Evolutionary conservation across 306 rosid genomes (phyloP).

Genomic region (Heteromeles arbutifolia): DNA sequence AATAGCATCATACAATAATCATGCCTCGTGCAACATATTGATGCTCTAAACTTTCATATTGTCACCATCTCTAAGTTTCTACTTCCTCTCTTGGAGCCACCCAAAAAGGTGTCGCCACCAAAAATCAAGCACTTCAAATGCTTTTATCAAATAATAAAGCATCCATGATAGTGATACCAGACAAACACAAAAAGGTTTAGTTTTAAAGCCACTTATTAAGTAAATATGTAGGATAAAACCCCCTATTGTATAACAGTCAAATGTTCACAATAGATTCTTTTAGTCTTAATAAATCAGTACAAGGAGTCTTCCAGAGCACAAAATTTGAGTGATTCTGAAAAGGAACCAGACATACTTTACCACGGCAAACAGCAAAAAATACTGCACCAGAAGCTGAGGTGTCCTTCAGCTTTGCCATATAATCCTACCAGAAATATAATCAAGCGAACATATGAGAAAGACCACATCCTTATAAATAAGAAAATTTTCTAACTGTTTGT

Average conservation of each 20-base stretch:
- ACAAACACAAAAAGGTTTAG: background rate
- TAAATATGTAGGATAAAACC: background rate
- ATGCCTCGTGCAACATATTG: background rate
- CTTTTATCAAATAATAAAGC: background rate
- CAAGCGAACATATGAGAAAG: slow-evolving; percentile 8
- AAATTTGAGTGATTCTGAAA: background rate
- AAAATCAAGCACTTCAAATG: background rate
- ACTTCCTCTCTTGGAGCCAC: background rate
- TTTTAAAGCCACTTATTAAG: background rate
- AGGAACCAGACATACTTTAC: slow-evolving; percentile 60
- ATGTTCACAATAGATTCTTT: background rate
- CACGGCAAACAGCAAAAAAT: slow-evolving; percentile 93
- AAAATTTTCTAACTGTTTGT: slow-evolving; percentile 16
- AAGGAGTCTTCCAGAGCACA: slow-evolving; percentile 15
- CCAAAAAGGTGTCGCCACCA: background rate
- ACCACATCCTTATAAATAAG: slow-evolving; percentile 5
- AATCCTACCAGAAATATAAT: slow-evolving; percentile 58
- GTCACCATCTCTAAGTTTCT: background rate
- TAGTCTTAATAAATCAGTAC: background rate
- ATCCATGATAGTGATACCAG: background rate
- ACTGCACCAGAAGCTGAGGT: slow-evolving; percentile 80
- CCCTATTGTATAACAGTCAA: background rate
- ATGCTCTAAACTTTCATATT: background rate
- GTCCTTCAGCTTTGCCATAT: slow-evolving; percentile 73
- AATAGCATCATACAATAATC: background rate